Conservation (phyloP, 345 rosid species). For the Luvunga scandens region DNA sequence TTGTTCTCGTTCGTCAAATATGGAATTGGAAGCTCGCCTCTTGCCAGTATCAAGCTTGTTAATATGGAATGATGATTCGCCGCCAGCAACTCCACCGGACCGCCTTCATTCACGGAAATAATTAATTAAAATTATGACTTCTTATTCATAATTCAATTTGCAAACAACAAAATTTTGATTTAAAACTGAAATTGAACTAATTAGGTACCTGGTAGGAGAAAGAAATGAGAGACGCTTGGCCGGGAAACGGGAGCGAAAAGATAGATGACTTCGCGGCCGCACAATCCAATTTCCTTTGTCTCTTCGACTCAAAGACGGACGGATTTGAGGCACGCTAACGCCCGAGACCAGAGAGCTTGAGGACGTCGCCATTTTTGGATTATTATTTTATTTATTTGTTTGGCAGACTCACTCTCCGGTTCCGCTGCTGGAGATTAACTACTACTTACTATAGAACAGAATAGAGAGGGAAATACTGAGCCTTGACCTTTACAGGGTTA, state of each 20-base stretch:
- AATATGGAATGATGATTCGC: constrained; percentile 21
- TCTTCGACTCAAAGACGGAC: constrained; percentile 11
- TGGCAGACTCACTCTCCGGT: background rate
- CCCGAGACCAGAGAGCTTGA: constrained; percentile 9
- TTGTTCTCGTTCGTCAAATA: constrained; percentile 30
- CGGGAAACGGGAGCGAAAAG: background rate
- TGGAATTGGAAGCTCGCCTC: constrained; percentile 33
- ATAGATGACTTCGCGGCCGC: constrained; percentile 9
- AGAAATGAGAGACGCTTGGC: constrained; percentile 10
- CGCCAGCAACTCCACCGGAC: constrained; percentile 23
- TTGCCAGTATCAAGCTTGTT: constrained; percentile 38
- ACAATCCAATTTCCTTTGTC: background rate
- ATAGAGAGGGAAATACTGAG: too few species aligned
- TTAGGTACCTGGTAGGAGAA: constrained; percentile 9
- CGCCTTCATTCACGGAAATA: constrained; percentile 37
- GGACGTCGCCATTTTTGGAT: constrained; percentile 8
- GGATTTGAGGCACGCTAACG: background rate
- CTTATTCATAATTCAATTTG: background rate
- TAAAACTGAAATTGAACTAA: background rate
- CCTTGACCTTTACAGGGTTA: too few species aligned
- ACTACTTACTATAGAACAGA: too few species aligned
- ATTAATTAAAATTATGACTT: background rate
- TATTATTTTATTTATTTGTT: background rate
- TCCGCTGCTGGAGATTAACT: too few species aligned
- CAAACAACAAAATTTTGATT: background rate